Conservation (phyloP, 371 early-diverging fungal genomes). For the Syncephalastrum contaminatum region DNA sequence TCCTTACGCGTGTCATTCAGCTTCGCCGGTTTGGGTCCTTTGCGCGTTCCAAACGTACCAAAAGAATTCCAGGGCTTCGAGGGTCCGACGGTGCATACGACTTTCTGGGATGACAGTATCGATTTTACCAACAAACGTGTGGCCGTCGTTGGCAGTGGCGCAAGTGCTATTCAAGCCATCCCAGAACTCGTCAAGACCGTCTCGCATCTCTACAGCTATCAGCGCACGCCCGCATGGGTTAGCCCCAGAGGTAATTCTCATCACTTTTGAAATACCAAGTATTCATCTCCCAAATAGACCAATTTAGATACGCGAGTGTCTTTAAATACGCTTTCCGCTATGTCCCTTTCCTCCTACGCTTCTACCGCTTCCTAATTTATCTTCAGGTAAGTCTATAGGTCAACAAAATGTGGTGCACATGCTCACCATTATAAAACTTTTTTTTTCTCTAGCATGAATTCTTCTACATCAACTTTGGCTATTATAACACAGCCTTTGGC, state of each 20-base stretch:
- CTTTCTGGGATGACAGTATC: constrained; percentile 43
- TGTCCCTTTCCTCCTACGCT: constrained; percentile 18
- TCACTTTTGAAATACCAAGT: background rate
- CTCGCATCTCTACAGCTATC: constrained; percentile 45
- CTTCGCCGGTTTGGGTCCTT: constrained; percentile 29
- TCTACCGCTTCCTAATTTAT: constrained; percentile 19
- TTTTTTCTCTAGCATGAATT: constrained; percentile 12
- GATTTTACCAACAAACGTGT: constrained; percentile 52
- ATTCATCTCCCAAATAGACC: background rate
- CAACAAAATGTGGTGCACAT: background rate
- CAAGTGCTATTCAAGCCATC: constrained; percentile 48
- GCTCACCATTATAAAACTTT: background rate
- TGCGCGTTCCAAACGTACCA: constrained; percentile 55
- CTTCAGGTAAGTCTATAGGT: constrained; percentile 14
- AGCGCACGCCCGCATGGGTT: constrained; percentile 57
- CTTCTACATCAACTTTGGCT: constrained; percentile 14
- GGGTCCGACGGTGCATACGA: constrained; percentile 49
- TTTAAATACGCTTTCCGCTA: background rate
- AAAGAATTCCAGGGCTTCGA: constrained; percentile 45
- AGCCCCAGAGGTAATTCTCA: background rate
- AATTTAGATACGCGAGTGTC: background rate
- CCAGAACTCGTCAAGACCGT: constrained; percentile 47
- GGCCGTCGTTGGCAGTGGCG: constrained; percentile 54
- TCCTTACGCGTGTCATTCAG: constrained; percentile 23
- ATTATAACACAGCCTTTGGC: constrained; percentile 6